Evolutionary conservation across 306 rosid genomes (phyloP).

Genomic region (Prunus mongolica): DNA sequence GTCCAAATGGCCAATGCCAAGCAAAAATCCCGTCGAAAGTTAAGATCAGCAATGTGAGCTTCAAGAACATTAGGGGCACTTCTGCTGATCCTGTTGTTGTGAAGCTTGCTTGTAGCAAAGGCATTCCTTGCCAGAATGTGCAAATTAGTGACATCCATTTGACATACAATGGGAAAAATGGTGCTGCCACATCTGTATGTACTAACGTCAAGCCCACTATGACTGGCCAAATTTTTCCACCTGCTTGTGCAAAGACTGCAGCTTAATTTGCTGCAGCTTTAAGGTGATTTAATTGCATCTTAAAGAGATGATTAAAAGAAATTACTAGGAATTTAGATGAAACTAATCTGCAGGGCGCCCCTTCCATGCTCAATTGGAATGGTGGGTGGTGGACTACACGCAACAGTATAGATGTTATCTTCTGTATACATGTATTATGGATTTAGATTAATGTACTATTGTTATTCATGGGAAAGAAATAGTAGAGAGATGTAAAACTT

Average conservation of each 20-base stretch:
- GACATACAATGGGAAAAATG: conserved; percentile 12
- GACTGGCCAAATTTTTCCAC: conserved; percentile 13
- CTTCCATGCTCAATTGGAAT: not conserved
- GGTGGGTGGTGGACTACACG: not conserved
- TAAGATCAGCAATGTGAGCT: conserved; percentile 5
- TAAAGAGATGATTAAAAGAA: not conserved
- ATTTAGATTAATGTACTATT: not conserved
- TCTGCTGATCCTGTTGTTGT: not conserved
- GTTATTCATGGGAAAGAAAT: not conserved
- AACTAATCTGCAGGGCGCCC: not conserved
- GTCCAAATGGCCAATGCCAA: conserved; percentile 21
- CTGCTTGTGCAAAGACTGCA: conserved; percentile 4
- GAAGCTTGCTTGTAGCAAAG: conserved; percentile 18
- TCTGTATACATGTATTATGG: not conserved
- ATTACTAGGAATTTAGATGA: not conserved
- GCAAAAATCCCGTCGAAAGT: conserved; percentile 9
- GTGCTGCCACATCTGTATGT: not conserved
- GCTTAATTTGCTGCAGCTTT: not conserved
- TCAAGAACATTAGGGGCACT: conserved; percentile 25
- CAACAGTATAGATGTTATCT: not conserved
- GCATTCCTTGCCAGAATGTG: conserved; percentile 18
- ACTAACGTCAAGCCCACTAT: conserved; percentile 8
- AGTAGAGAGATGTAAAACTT: not conserved
- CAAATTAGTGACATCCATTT: conserved; percentile 5
- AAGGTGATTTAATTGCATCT: not conserved